phyloP scores from a whole-genome alignment of 768 basidiomycete genomes.

The Coprinopsis cinerea region DNA sequence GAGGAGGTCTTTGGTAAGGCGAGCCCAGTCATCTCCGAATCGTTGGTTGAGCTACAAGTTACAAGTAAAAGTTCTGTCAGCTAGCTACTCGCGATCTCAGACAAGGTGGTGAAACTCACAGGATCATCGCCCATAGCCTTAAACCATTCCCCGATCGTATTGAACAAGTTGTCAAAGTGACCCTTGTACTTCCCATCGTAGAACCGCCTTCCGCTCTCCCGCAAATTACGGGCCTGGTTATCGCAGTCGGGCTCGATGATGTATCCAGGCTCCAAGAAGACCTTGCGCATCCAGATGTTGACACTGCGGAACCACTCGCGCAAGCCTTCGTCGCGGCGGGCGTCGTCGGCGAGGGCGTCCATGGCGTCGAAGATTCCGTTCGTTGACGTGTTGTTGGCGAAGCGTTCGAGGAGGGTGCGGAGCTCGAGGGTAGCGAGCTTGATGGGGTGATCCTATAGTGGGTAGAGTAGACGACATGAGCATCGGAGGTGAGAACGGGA shows the following conservation, averaged over 20 bases:
- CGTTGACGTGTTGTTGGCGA: conserved; percentile 72
- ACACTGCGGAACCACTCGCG: conserved; percentile 65
- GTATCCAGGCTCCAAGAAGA: conserved; percentile 77
- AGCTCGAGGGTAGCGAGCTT: conserved; percentile 55
- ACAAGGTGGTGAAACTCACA: conserved; percentile 20
- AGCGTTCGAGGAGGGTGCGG: conserved; percentile 82
- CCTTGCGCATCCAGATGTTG: conserved; percentile 61
- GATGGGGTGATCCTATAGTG: conserved; percentile 47
- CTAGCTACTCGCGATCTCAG: neutral
- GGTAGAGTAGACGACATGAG: neutral
- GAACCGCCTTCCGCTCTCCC: conserved; percentile 69
- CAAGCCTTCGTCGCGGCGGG: conserved; percentile 68
- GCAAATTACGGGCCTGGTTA: conserved; percentile 54
- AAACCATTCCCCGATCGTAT: conserved; percentile 73
- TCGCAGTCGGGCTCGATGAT: conserved; percentile 77
- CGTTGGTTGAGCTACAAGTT: conserved; percentile 48
- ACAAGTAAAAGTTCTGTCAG: neutral
- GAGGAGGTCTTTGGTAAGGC: conserved; percentile 78
- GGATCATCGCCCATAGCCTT: conserved; percentile 81
- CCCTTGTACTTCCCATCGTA: conserved; percentile 60
- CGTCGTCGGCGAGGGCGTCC: conserved; percentile 67
- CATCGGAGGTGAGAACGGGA: neutral
- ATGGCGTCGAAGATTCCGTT: conserved; percentile 64
- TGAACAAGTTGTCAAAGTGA: conserved; percentile 80
- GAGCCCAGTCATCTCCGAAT: conserved; percentile 79